Evolutionary conservation across 257 asterid species (phyloP).

Genomic region (Forsythia suspensa): DNA sequence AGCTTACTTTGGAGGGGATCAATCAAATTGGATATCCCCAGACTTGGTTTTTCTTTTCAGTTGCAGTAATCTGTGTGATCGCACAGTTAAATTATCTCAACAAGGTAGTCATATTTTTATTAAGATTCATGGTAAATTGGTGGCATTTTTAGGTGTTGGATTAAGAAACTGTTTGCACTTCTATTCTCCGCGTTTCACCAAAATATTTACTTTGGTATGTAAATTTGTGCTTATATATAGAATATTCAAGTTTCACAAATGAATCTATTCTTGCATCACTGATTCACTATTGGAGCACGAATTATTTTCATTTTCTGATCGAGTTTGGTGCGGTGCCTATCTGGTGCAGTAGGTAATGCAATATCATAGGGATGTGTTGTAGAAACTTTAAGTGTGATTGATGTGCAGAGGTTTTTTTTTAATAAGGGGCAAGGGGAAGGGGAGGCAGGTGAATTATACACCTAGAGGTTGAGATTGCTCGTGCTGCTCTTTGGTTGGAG

Average conservation of each 20-base stretch:
- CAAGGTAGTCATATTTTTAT: conserved; percentile 48
- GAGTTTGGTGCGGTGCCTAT: not conserved
- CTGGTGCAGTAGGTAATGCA: not conserved
- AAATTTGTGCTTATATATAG: not conserved
- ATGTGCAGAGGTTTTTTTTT: not conserved
- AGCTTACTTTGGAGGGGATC: conserved; percentile 80
- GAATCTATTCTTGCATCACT: not conserved
- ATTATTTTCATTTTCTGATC: not conserved
- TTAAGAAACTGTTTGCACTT: not conserved
- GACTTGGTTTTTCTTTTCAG: conserved; percentile 77
- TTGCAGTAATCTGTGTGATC: conserved; percentile 62
- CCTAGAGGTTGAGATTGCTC: not conserved
- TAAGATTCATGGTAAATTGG: not conserved
- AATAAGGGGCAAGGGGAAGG: not conserved
- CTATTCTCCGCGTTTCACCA: not conserved
- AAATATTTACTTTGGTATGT: not conserved
- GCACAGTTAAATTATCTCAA: conserved; percentile 82
- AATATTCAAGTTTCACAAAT: not conserved
- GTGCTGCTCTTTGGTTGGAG: not conserved
- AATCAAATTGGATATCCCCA: conserved; percentile 68
- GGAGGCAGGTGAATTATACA: not conserved
- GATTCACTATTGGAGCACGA: not conserved
- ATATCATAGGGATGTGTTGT: not conserved
- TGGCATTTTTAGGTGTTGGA: not conserved
- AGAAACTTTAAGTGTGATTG: not conserved